A percentile compares a stretch with the other conserved stretches of the same genome.
Conservation (phyloP, 108 stramenopile species). For the Cyclotella sp. region DNA sequence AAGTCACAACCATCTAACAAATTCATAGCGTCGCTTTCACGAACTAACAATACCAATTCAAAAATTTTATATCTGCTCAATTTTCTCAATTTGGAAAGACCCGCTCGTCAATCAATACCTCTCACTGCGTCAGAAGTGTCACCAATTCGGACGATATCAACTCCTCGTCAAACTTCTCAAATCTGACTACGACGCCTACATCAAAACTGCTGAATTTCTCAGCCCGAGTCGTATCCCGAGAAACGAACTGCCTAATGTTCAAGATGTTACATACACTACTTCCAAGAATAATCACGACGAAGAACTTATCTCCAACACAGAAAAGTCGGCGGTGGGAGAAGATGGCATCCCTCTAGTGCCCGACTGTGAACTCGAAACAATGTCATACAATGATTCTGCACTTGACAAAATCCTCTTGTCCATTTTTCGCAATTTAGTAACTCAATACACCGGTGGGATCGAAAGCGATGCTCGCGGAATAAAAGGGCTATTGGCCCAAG, state of each 20-base stretch:
- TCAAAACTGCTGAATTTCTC: conserved; percentile 76
- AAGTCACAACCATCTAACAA: not conserved
- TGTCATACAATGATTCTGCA: conserved; percentile 63
- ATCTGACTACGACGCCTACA: conserved; percentile 74
- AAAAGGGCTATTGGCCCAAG: conserved; percentile 84
- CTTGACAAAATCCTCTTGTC: conserved; percentile 68
- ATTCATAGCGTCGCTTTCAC: not conserved
- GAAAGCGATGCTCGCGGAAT: conserved; percentile 64
- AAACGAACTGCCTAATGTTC: conserved; percentile 71
- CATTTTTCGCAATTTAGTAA: conserved; percentile 80
- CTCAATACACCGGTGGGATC: conserved; percentile 65
- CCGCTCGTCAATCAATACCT: conserved; percentile 24
- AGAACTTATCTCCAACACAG: conserved; percentile 10
- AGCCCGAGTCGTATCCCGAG: conserved; percentile 77
- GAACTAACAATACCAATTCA: not conserved
- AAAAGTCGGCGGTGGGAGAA: conserved; percentile 16
- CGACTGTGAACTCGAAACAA: conserved; percentile 70
- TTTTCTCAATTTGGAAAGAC: not conserved
- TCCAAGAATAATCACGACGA: not conserved
- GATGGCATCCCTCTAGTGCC: conserved; percentile 58
- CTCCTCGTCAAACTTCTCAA: conserved; percentile 65
- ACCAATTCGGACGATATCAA: conserved; percentile 73
- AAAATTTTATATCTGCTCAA: not conserved
- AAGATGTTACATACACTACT: conserved; percentile 63
- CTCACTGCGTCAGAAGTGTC: conserved; percentile 51